These are phyloP conservation scores for Septoria linicola DNA, from an alignment of 2,329 filamentous ascomycete species.

Conservation along the genomic window DNA sequence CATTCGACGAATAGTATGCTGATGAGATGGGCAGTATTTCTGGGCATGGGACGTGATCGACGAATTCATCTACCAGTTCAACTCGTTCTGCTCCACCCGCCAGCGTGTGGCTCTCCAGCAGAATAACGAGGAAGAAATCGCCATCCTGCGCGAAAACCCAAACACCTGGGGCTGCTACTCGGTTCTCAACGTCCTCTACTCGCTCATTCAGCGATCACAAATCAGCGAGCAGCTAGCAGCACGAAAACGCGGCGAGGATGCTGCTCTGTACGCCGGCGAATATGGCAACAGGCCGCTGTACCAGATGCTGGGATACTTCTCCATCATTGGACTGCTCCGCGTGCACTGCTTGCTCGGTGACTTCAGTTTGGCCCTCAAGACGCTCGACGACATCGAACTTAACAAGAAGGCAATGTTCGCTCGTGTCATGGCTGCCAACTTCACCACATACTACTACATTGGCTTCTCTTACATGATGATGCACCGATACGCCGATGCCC, in stretches of 20 bases:
- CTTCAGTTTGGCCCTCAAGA: conserved; percentile 97
- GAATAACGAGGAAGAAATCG: conserved; percentile 82
- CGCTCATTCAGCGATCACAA: conserved; percentile 95
- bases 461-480: conserved; percentile 99
- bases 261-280: conserved; percentile 82
- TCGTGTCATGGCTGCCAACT: conserved; percentile 98
- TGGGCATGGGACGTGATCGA: conserved; percentile 99
- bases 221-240: conserved; percentile 96
- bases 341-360: conserved; percentile 96
- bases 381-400: conserved; percentile 97
- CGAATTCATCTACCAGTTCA: conserved; percentile 99
- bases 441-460: conserved; percentile 99
- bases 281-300: conserved; percentile 94
- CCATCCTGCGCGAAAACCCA: conserved; percentile 89
- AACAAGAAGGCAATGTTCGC: conserved; percentile 99
- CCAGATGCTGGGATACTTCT: conserved; percentile 98
- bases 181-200: conserved; percentile 98
- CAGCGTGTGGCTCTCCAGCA: conserved; percentile 78
- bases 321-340: conserved; percentile 92
- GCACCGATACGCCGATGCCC: conserved; percentile 97
- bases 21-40: conserved; percentile 68
- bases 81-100: conserved; percentile 97
- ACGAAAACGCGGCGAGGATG: conserved; percentile 91
- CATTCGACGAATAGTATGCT: conserved; percentile 1
- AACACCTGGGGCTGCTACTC: conserved; percentile 99